Conservation (phyloP, 1,284 basidiomycete genomes). For the Hemileia vastatrix region DNA sequence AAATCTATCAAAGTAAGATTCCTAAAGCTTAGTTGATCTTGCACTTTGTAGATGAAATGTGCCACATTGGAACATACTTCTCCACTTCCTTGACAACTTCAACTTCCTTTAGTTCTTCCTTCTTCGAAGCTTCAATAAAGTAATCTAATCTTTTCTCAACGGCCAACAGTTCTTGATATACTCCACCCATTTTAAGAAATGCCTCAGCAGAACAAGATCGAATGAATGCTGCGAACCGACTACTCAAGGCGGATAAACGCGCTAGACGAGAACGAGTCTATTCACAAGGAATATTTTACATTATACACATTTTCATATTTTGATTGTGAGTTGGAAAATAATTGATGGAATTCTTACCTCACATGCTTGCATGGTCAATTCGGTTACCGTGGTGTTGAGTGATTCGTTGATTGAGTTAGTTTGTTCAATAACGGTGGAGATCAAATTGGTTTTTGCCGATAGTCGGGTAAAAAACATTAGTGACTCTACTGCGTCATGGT, state of each 20-base stretch:
- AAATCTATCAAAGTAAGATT: conserved; percentile 51
- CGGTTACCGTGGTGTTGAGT: conserved; percentile 66
- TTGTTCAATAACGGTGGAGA: conserved; percentile 68
- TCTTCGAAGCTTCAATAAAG: conserved; percentile 70
- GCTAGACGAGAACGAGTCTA: conserved; percentile 73
- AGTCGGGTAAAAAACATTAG: conserved; percentile 84
- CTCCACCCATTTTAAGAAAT: conserved; percentile 71
- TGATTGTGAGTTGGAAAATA: neutral
- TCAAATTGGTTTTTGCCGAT: conserved; percentile 69
- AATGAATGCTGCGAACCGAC: conserved; percentile 72
- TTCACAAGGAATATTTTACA: neutral
- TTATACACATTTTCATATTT: neutral
- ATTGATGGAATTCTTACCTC: conserved; percentile 53
- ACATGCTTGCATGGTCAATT: conserved; percentile 73
- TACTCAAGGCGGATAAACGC: conserved; percentile 67
- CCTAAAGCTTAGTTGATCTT: neutral
- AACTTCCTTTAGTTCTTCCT: conserved; percentile 81
- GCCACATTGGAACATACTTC: conserved; percentile 53
- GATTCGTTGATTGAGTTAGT: conserved; percentile 70
- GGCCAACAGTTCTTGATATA: conserved; percentile 71
- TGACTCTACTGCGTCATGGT: conserved; percentile 73
- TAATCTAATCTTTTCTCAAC: conserved; percentile 85
- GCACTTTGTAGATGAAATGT: neutral
- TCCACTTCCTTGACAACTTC: conserved; percentile 80
- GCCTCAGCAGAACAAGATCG: conserved; percentile 65